Base-by-base conservation (phyloP, 495 filamentous ascomycete species). In the Parmelia sp. region DNA sequence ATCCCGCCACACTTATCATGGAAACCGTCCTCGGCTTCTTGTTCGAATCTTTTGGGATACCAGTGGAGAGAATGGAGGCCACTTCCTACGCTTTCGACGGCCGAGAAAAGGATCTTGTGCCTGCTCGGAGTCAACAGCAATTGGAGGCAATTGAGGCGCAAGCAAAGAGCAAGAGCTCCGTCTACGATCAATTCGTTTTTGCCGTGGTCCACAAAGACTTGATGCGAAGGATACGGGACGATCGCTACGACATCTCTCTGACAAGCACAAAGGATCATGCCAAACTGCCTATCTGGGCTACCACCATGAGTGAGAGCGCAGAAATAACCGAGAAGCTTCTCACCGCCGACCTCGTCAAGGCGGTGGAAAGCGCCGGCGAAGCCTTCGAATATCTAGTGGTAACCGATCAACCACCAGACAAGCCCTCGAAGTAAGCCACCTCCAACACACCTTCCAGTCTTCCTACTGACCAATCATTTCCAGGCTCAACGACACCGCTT, bases 261-360 rank as follows among this genome's bases (percentile, higher is more conserved):
- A 96, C 94, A 29, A 86, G 83, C 68, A 96, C 93, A 66, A 93
- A 90, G 79, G 95, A 98, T 68, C 86, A 92, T 75, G 69, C 86
- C 33, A 96, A 92, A 78, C 83, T 97, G 11, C 95, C 94, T n/a
- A 75, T 78, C 63, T 97, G 95, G 95, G 81, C 87, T 21, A 96
- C 91, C 3, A 88, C 96, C 70, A 96, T 98, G 94, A 92, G 84
- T 66, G 94, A 98, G 81, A 96, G 86, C 73, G 91, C 92, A 33
- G 95, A 97, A 75, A 85, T 98, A 68, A 96, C 92, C n/a, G 90
- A 97, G 21, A 79, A 84, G 17, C 74, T 97, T 47, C 80, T 97
- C 42, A 94, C 90, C 33, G 83, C 88, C 36, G 92, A 96, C 67
- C 79, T 98, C 57, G 83, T 91, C 71, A 82, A 89, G 62, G 92